A percentile compares a stretch with the other conserved stretches of the same genome.
Evolutionary conservation across 495 filamentous ascomycete genomes (phyloP).

Genomic region (Penicillium simplicissimum): DNA sequence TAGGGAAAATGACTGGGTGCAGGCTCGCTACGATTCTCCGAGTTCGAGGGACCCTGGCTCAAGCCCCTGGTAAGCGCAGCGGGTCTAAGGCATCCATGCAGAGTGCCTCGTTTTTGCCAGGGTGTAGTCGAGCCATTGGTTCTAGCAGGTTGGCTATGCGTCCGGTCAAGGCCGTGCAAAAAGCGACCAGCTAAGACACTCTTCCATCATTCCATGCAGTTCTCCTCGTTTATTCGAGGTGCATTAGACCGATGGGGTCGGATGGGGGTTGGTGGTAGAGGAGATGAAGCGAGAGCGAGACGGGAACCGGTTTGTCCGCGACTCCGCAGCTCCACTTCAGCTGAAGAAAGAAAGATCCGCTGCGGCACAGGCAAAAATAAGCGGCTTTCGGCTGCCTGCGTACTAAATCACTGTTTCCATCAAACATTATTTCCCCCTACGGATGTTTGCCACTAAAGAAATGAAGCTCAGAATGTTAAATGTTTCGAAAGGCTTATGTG

Average conservation of each 20-base stretch:
- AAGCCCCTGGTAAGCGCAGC: background rate
- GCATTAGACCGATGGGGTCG: conserved; percentile 17
- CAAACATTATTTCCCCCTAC: background rate
- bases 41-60: background rate
- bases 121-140: background rate
- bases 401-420: background rate
- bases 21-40: background rate
- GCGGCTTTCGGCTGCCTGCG: background rate
- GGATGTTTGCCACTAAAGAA: background rate
- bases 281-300: background rate
- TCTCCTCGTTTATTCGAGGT: conserved; percentile 13
- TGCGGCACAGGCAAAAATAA: conserved; percentile 6
- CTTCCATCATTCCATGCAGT: background rate
- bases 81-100: conserved; percentile 1
- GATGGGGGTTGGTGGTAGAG: conserved; percentile 4
- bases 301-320: background rate
- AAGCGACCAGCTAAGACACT: background rate
- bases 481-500: no score
- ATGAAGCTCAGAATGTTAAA: no score
- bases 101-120: background rate
- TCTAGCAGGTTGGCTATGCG: background rate
- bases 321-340: conserved; percentile 1
- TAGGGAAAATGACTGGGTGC: background rate
- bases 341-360: conserved; percentile 4
- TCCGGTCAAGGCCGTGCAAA: conserved; percentile 13